Evolutionary conservation across 2,329 filamentous ascomycete genomes (phyloP).

Genomic region (Calonectria honghensis): DNA sequence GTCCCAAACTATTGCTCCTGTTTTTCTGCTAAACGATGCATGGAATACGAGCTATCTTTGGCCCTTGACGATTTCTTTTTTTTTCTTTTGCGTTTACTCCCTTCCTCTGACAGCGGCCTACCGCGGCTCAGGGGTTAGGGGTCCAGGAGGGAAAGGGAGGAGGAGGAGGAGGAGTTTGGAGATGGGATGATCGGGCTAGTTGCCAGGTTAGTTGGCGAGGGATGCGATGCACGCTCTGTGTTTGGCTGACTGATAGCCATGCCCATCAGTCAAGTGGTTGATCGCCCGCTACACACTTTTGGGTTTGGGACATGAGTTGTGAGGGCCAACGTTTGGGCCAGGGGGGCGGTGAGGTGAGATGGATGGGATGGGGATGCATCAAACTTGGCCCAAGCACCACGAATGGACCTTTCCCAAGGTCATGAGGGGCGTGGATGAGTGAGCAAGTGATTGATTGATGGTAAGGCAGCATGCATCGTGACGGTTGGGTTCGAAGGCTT

Average conservation of each 20-base stretch:
- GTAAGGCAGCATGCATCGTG: conserved; percentile 15
- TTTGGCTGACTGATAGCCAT: conserved; percentile 19
- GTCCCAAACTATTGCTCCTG: background rate
- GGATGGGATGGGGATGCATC: conserved; percentile 27
- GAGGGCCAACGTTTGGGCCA: conserved; percentile 19
- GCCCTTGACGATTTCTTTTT: background rate
- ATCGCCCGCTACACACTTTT: conserved; percentile 22
- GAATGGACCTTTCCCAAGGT: conserved; percentile 5
- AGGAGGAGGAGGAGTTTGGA: conserved; percentile 13
- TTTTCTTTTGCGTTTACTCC: background rate
- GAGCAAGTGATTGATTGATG: conserved; percentile 2
- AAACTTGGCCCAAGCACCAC: conserved; percentile 17
- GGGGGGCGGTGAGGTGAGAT: conserved; percentile 36
- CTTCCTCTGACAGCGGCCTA: conserved; percentile 10
- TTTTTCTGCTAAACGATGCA: background rate
- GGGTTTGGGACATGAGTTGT: conserved; percentile 32
- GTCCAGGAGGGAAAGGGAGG: background rate
- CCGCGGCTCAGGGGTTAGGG: conserved; percentile 38
- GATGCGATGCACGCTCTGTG: conserved; percentile 15
- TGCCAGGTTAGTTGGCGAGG: conserved; percentile 25
- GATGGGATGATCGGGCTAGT: conserved; percentile 25
- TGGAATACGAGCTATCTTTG: conserved; percentile 12
- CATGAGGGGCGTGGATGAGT: conserved; percentile 11
- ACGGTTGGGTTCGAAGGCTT: conserved; percentile 16
- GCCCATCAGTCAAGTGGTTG: conserved; percentile 29